phyloP scores from a whole-genome alignment of 306 rosid genomes.

The Cucumis cinereus region DNA sequence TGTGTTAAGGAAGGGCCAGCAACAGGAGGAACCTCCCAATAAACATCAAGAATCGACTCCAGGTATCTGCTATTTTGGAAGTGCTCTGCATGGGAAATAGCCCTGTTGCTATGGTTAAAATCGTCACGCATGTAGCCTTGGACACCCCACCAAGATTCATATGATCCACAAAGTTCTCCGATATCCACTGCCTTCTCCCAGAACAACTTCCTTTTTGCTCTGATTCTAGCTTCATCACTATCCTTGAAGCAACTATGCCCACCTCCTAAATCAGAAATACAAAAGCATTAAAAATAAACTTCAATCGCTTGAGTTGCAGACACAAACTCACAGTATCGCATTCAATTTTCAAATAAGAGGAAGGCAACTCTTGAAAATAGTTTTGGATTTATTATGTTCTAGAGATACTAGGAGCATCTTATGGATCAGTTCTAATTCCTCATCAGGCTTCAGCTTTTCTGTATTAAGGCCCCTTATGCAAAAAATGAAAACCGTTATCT shows the following conservation, averaged over 20 bases:
- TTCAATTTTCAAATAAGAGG: neutral
- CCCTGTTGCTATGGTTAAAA: conserved; percentile 69
- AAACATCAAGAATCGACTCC: conserved; percentile 87
- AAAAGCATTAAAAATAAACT: neutral
- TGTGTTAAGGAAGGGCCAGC: conserved; percentile 99
- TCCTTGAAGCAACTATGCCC: conserved; percentile 97
- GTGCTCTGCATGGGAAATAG: conserved; percentile 54
- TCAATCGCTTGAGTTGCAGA: neutral
- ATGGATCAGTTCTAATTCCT: neutral
- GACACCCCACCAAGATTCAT: conserved; percentile 98
- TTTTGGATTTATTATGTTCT: neutral
- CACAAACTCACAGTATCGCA: neutral
- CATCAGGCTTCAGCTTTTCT: neutral
- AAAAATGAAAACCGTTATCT: neutral
- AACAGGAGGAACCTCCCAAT: conserved; percentile 96
- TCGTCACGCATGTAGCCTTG: conserved; percentile 80
- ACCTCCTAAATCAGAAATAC: conserved; percentile 51
- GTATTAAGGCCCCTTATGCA: neutral
- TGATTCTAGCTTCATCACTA: conserved; percentile 90
- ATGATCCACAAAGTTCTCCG: conserved; percentile 87
- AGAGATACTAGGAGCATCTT: neutral
- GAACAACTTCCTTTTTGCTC: conserved; percentile 61
- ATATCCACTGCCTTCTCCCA: conserved; percentile 87
- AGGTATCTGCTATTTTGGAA: conserved; percentile 72
- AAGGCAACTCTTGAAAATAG: neutral